Evolutionary conservation across 2,329 filamentous ascomycete species (phyloP).

Genomic region (Aureobasidium sp.): DNA sequence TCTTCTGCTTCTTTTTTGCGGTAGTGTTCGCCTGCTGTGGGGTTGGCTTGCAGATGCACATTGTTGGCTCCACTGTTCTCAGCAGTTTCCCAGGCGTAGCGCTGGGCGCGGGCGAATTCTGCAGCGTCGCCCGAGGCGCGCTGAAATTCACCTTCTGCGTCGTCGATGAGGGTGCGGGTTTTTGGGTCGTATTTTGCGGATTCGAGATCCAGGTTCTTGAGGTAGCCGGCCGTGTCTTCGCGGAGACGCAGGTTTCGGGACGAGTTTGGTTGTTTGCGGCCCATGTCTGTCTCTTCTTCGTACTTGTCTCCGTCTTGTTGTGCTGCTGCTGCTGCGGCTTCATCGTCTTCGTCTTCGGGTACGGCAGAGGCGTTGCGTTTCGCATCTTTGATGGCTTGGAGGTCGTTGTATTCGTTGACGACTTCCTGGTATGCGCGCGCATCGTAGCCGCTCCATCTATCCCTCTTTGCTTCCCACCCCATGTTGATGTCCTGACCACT

Average conservation of each 20-base stretch:
- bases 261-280: slow-evolving; percentile 80
- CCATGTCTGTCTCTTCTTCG: slow-evolving; percentile 95
- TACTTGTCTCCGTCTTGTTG: slow-evolving; percentile 57
- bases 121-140: slow-evolving; percentile 81
- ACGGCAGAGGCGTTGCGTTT: slow-evolving; percentile 19
- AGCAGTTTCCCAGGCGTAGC: slow-evolving; percentile 91
- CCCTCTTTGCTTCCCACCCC: slow-evolving; percentile 94
- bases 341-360: slow-evolving; percentile 25
- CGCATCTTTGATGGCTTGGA: slow-evolving; percentile 63
- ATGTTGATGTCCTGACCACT: slow-evolving; percentile 74
- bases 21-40: slow-evolving; percentile 79
- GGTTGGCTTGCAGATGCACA: slow-evolving; percentile 89
- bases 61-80: slow-evolving; percentile 70
- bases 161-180: slow-evolving; percentile 82
- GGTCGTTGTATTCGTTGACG: slow-evolving; percentile 79
- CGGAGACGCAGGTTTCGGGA: slow-evolving; percentile 84
- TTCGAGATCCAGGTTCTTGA: slow-evolving; percentile 88
- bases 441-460: slow-evolving; percentile 98
- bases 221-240: slow-evolving; percentile 95
- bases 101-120: slow-evolving; percentile 82
- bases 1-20: slow-evolving; percentile 74
- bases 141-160: slow-evolving; percentile 89
- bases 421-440: slow-evolving; percentile 74
- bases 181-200: slow-evolving; percentile 98
- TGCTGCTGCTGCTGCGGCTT: slow-evolving; percentile 38